Percentiles rank a stretch among this genome's conserved stretches.
Evolutionary conservation across 2,329 filamentous ascomycete genomes (phyloP).

Genomic region (Cucurbitaria berberidis): DNA sequence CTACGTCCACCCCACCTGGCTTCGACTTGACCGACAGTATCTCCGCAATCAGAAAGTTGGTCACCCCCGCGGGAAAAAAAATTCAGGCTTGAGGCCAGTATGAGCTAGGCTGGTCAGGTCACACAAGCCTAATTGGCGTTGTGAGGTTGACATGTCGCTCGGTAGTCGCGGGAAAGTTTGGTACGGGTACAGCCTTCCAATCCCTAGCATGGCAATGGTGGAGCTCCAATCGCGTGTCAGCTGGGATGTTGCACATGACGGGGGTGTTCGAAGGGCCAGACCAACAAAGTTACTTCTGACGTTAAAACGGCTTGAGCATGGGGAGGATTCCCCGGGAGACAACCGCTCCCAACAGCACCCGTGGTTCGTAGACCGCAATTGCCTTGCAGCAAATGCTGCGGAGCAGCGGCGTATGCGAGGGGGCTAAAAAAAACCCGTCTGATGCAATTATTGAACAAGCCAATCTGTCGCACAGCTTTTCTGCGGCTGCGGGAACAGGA

Average conservation of each 20-base stretch:
- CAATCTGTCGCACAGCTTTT: constrained; percentile 39
- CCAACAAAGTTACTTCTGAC: constrained; percentile 26
- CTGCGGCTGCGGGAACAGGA: constrained; percentile 25
- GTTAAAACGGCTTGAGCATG: constrained; percentile 36
- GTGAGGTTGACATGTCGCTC: constrained; percentile 19
- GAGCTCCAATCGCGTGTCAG: constrained; percentile 37
- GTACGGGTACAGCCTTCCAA: constrained; percentile 27
- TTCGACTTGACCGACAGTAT: constrained; percentile 7
- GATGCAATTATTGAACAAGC: constrained; percentile 31
- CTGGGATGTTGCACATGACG: constrained; percentile 35
- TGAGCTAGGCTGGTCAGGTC: not conserved
- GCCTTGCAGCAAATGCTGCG: constrained; percentile 30
- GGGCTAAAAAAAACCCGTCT: constrained; percentile 28
- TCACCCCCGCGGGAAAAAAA: not conserved
- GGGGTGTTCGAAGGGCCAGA: constrained; percentile 30
- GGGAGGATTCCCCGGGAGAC: constrained; percentile 38
- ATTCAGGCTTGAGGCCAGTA: not conserved
- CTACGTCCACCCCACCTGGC: constrained; percentile 28
- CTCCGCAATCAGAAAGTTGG: not conserved
- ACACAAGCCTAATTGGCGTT: constrained; percentile 10
- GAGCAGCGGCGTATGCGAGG: constrained; percentile 39
- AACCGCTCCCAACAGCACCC: constrained; percentile 30
- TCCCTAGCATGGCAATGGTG: constrained; percentile 20
- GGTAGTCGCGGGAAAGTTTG: constrained; percentile 35
- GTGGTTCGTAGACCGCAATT: constrained; percentile 30